A percentile compares a stretch with the other conserved stretches of the same genome.
phyloP scores from a whole-genome alignment of 768 basidiomycete genomes.

The Sporobolomyces roseus region DNA sequence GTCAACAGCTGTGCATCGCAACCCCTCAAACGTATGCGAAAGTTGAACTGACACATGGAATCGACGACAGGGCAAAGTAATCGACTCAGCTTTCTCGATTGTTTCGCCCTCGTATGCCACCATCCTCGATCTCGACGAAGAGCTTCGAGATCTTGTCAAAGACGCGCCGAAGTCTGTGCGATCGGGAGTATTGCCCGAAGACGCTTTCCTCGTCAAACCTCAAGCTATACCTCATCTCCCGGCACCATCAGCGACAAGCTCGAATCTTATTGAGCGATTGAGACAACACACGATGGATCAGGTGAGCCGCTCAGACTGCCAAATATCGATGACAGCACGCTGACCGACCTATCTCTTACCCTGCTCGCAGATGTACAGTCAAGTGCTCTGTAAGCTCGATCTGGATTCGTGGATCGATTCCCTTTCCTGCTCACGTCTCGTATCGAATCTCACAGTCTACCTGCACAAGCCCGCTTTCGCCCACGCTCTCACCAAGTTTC shows the following conservation, averaged over 20 bases:
- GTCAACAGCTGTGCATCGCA: too few species aligned
- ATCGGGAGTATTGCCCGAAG: conserved; percentile 5
- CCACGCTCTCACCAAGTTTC: conserved; percentile 15
- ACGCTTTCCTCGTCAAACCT: conserved; percentile 24
- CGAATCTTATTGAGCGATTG: not conserved
- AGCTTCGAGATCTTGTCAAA: conserved; percentile 28
- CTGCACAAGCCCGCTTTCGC: conserved; percentile 34
- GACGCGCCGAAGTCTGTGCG: conserved; percentile 14
- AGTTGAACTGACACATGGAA: too few species aligned
- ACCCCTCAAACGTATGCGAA: too few species aligned
- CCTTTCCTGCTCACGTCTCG: not conserved
- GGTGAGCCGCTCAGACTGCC: not conserved
- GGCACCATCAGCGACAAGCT: not conserved
- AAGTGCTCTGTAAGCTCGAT: conserved; percentile 14
- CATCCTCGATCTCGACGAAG: conserved; percentile 33
- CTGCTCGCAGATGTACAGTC: conserved; percentile 17
- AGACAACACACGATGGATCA: conserved; percentile 22
- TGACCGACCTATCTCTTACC: not conserved
- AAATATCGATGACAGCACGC: too few species aligned
- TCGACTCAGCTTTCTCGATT: conserved; percentile 35
- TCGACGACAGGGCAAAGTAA: too few species aligned
- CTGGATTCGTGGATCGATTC: too few species aligned
- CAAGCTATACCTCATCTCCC: conserved; percentile 10
- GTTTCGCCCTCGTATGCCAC: conserved; percentile 23
- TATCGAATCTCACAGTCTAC: conserved; percentile 12